Percentiles rank a stretch among this genome's conserved stretches.
Evolutionary conservation across 805 yeast species (phyloP).

Genomic region (Priceomyces castillae): DNA sequence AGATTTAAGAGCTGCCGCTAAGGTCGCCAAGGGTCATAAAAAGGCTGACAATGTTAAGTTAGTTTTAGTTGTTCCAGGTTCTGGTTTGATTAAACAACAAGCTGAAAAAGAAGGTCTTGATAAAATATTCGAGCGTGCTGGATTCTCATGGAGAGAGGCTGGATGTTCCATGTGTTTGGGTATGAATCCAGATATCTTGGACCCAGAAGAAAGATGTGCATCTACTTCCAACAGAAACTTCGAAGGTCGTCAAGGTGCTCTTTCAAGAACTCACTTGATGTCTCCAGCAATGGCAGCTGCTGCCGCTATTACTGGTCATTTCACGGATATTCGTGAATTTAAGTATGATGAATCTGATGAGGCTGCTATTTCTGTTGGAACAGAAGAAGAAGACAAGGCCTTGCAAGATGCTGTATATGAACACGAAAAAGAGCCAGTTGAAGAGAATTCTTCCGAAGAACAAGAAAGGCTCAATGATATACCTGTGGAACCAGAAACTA

Average conservation of each 20-base stretch:
- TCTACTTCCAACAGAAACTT: conserved; percentile 98
- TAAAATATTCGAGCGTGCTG: conserved; percentile 86
- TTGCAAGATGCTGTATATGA: conserved; percentile 69
- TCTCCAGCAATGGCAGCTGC: conserved; percentile 99
- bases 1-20: conserved; percentile 94
- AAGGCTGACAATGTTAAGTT: conserved; percentile 77
- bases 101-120: conserved; percentile 96
- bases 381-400: conserved; percentile 45
- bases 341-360: conserved; percentile 57
- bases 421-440: conserved; percentile 64
- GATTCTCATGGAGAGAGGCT: conserved; percentile 99
- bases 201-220: conserved; percentile 96
- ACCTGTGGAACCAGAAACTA: conserved; percentile 45
- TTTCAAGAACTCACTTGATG: conserved; percentile 94
- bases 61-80: conserved; percentile 95
- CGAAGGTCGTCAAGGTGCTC: conserved; percentile 98
- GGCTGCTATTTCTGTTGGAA: conserved; percentile 53
- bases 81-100: conserved; percentile 89
- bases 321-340: conserved; percentile 86
- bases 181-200: conserved; percentile 96
- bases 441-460: conserved; percentile 50
- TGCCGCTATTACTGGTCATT: conserved; percentile 88
- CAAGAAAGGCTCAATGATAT: conserved; percentile 63
- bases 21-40: conserved; percentile 84
- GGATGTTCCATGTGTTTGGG: conserved; percentile 99